Conservation (phyloP, 2,329 filamentous ascomycete genomes). For the Botrytis galanthina region DNA sequence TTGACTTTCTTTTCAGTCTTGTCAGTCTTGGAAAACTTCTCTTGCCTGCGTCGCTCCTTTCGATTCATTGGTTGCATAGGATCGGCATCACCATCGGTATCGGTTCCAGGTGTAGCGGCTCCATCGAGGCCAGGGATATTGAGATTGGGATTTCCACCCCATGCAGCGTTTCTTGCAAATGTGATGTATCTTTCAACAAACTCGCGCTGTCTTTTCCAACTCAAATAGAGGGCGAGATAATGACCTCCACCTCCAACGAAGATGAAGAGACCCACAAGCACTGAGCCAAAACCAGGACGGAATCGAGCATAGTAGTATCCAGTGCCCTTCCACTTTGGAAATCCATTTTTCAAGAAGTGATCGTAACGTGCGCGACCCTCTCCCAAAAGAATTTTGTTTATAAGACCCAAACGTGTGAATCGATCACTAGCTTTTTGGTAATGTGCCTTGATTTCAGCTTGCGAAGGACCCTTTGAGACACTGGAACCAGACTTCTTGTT, state of each 20-base stretch:
- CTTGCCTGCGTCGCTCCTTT: constrained; percentile 83
- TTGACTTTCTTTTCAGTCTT: constrained; percentile 58
- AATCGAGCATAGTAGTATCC: constrained; percentile 98
- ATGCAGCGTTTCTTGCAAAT: constrained; percentile 82
- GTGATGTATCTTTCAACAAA: constrained; percentile 91
- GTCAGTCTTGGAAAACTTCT: constrained; percentile 75
- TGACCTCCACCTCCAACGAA: constrained; percentile 81
- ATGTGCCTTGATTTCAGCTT: constrained; percentile 73
- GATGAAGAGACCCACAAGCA: constrained; percentile 77
- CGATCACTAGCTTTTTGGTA: constrained; percentile 79
- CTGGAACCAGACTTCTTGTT: constrained; percentile 59
- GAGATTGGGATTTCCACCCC: constrained; percentile 69
- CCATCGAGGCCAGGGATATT: constrained; percentile 67
- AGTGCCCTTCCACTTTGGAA: constrained; percentile 94
- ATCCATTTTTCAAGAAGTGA: constrained; percentile 88
- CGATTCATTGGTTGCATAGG: constrained; percentile 66
- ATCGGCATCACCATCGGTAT: constrained; percentile 48
- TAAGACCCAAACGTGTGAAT: constrained; percentile 79
- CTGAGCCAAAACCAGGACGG: constrained; percentile 83
- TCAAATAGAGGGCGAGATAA: constrained; percentile 80
- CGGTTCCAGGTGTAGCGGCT: constrained; percentile 45
- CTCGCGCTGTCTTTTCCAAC: constrained; percentile 85
- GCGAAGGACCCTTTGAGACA: constrained; percentile 67
- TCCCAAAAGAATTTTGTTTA: constrained; percentile 82
- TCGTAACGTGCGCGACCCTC: constrained; percentile 84